Percentiles rank a stretch among this genome's conserved stretches.
These are phyloP conservation scores for Yamadazyma olivae DNA, from an alignment of 805 yeast species.

Conservation along the genomic window DNA sequence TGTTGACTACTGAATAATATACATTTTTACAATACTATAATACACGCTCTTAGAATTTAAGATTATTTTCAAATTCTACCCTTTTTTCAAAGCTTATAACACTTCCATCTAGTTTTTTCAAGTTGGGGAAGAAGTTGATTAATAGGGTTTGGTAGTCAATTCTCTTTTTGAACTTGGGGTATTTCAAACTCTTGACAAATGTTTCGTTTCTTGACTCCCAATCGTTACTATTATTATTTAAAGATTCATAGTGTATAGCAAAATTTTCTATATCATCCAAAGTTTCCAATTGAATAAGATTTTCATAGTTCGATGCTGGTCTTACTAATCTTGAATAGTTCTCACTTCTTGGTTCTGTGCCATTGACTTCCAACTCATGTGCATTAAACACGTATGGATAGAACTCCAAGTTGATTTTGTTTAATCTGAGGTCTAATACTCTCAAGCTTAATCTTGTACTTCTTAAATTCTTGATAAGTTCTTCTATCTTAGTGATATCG, in stretches of 20 bases:
- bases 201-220: constrained; percentile 40
- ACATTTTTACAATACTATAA: too few relatives aligned
- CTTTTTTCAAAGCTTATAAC: constrained; percentile 10
- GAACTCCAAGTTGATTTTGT: constrained; percentile 43
- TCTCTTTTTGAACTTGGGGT: constrained; percentile 18
- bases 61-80: constrained; percentile 8
- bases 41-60: too few relatives aligned
- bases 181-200: constrained; percentile 23
- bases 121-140: constrained; percentile 28
- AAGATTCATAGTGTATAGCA: constrained; percentile 42
- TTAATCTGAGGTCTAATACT: constrained; percentile 47
- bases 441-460: constrained; percentile 30
- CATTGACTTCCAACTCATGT: constrained; percentile 28
- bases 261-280: constrained; percentile 53
- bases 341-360: constrained; percentile 1
- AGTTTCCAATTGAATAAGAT: constrained; percentile 43
- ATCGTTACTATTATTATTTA: constrained; percentile 26
- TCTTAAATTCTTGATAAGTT: constrained; percentile 27
- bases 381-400: constrained; percentile 56
- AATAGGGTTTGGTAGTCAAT: constrained; percentile 33
- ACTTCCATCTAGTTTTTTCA: constrained; percentile 38
- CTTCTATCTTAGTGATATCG: constrained; percentile 31
- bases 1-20: too few relatives aligned
- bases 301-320: constrained; percentile 7
- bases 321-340: constrained; percentile 6